These are phyloP conservation scores for Telopea speciosissima DNA, from an alignment of 177 flowering plant species.

Conservation along the genomic window DNA sequence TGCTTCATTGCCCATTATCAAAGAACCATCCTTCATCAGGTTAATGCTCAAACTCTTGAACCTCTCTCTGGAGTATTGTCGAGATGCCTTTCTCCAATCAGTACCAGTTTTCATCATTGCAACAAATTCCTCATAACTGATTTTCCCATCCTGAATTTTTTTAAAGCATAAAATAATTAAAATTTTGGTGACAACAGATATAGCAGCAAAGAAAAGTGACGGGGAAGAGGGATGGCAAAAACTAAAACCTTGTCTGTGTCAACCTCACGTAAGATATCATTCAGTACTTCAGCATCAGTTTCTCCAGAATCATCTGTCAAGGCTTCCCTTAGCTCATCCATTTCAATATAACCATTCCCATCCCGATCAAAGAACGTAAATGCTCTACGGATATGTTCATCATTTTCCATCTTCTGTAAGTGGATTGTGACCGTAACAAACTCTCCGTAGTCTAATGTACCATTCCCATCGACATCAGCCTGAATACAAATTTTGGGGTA, in stretches of 20 bases:
- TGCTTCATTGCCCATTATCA: constrained; percentile 26
- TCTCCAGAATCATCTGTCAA: constrained; percentile 68
- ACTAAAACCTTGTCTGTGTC: constrained; percentile 78
- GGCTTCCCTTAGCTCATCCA: constrained; percentile 62
- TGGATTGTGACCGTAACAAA: constrained; percentile 94
- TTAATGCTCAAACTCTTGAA: constrained; percentile 90
- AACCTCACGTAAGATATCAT: constrained; percentile 81
- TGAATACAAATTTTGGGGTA: constrained; percentile 17
- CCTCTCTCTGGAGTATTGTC: constrained; percentile 92
- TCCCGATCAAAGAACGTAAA: constrained; percentile 88
- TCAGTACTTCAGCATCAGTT: constrained; percentile 56
- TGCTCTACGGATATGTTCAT: constrained; percentile 84
- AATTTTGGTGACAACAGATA: not conserved
- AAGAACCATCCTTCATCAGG: constrained; percentile 93
- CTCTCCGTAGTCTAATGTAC: constrained; percentile 88
- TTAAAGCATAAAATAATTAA: not conserved
- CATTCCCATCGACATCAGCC: constrained; percentile 98
- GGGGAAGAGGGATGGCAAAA: not conserved
- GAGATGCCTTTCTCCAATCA: constrained; percentile 97
- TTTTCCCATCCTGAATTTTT: constrained; percentile 62
- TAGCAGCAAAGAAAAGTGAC: not conserved
- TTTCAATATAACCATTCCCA: constrained; percentile 77
- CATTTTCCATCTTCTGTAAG: constrained; percentile 92
- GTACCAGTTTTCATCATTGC: constrained; percentile 98
- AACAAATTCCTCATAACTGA: constrained; percentile 91